phyloP scores from a whole-genome alignment of 2,329 filamentous ascomycete genomes.

The Claviceps africana region DNA sequence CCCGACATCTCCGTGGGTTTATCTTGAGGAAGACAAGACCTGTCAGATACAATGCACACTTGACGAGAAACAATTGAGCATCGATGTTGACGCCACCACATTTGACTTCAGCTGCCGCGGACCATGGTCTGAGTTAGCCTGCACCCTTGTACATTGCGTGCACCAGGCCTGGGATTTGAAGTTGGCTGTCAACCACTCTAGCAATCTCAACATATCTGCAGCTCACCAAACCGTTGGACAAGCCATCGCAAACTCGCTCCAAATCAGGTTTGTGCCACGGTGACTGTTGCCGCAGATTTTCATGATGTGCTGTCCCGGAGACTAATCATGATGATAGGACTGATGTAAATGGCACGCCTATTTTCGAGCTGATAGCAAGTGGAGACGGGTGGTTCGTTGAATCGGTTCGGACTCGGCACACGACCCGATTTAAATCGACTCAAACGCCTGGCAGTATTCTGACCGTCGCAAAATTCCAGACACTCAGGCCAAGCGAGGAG shows the following conservation, averaged over 20 bases:
- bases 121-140: constrained; percentile 8
- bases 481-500: constrained; percentile 4
- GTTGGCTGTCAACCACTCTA: constrained; percentile 9
- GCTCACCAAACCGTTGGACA: constrained; percentile 10
- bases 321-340: constrained; percentile 6
- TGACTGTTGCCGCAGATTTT: neutral
- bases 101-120: constrained; percentile 12
- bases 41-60: constrained; percentile 15
- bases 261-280: constrained; percentile 13
- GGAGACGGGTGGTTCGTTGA: constrained; percentile 7
- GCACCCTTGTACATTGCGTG: constrained; percentile 17
- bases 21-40: constrained; percentile 8
- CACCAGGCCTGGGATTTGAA: constrained; percentile 20
- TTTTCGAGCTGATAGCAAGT: constrained; percentile 8
- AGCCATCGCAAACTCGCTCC: constrained; percentile 11
- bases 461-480: constrained; percentile 12
- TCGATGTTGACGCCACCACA: constrained; percentile 16
- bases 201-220: constrained; percentile 5
- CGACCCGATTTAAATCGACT: constrained; percentile 10
- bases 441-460: constrained; percentile 9
- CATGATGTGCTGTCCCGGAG: no score
- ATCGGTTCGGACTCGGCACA: constrained; percentile 10
- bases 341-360: constrained; percentile 7
- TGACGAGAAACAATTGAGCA: constrained; percentile 5
- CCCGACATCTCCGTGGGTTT: constrained; percentile 8